phyloP scores from a whole-genome alignment of 306 rosid genomes.

The Cucumis sativus region Cucumber_9930_V3 NC_026658.2:2680001-2680500 shows the following conservation, averaged over 20 bases:
- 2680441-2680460: conserved; percentile 37
- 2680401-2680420: conserved; percentile 29
- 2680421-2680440: conserved; percentile 22
- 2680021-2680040: neutral
- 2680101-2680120: neutral
- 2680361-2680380: conserved; percentile 45
- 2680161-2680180: conserved; percentile 51
- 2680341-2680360: conserved; percentile 41
- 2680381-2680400: conserved; percentile 56
- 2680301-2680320: conserved; percentile 40
- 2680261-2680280: neutral
- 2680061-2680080: neutral
- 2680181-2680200: conserved; percentile 29
- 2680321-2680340: conserved; percentile 52
- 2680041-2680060: neutral
- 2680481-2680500: conserved; percentile 5
- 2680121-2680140: neutral
- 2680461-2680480: conserved; percentile 48
- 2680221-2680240: conserved; percentile 41
- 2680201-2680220: conserved; percentile 24
- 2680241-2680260: conserved; percentile 15
- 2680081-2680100: neutral
- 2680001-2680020: neutral
- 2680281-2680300: conserved; percentile 1
- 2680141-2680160: neutral